These are phyloP conservation scores for Vanrija sp. DNA, from an alignment of 1,284 basidiomycete genomes.

Conservation along the genomic window DNA sequence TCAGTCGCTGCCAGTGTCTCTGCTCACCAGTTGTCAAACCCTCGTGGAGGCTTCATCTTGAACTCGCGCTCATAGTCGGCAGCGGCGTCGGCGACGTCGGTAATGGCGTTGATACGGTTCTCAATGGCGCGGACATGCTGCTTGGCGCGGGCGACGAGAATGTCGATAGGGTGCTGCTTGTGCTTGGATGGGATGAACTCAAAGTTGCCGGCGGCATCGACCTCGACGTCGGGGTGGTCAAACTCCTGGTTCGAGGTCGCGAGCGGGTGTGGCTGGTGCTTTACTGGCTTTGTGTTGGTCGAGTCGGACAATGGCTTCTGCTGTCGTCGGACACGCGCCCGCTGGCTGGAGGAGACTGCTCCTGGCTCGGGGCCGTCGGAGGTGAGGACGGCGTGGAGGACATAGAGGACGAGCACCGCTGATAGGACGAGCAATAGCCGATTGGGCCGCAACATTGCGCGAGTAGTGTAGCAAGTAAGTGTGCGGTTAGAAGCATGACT, in stretches of 20 bases:
- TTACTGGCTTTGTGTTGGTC: not conserved
- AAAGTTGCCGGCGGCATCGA: slow-evolving; percentile 17
- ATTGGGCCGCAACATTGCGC: no score
- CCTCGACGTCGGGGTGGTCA: slow-evolving; percentile 7
- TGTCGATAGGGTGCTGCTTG: slow-evolving; percentile 33
- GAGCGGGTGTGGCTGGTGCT: slow-evolving; percentile 8
- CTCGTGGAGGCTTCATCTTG: slow-evolving; percentile 35
- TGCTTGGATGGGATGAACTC: slow-evolving; percentile 7
- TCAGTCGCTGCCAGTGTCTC: not conserved
- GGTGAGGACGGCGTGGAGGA: slow-evolving; percentile 1
- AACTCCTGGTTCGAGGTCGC: slow-evolving; percentile 7
- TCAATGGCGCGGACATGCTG: slow-evolving; percentile 21
- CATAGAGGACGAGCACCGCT: not conserved
- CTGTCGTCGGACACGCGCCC: not conserved
- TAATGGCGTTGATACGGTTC: slow-evolving; percentile 19
- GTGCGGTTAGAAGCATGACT: no score
- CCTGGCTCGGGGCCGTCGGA: no score
- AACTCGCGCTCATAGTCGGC: slow-evolving; percentile 33
- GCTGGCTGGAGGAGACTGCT: not conserved
- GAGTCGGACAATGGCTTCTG: not conserved
- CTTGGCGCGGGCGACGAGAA: slow-evolving; percentile 30
- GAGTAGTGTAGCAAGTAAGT: no score
- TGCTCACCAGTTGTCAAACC: slow-evolving; percentile 39
- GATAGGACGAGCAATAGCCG: not conserved
- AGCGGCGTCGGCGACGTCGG: slow-evolving; percentile 28